These are phyloP conservation scores for Euryodendron excelsum DNA, from an alignment of 148 eudicot genomes.

Conservation along the genomic window DNA sequence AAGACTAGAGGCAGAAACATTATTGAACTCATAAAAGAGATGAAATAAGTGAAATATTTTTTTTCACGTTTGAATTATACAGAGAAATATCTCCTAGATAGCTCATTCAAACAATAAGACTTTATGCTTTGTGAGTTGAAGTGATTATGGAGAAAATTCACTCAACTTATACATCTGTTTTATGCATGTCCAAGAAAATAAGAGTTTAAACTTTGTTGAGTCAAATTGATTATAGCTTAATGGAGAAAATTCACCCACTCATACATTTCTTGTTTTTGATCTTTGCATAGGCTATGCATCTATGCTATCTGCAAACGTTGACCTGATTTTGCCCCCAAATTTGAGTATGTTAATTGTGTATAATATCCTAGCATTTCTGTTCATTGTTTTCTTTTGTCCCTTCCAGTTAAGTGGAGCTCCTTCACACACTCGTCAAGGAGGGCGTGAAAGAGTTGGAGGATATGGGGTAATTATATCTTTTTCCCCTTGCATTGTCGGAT, in stretches of 20 bases:
- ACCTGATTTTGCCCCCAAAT: not conserved
- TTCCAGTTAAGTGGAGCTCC: conserved; percentile 35
- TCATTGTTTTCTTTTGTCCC: conserved; percentile 1
- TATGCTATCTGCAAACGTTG: not conserved
- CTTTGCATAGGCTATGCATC: not conserved
- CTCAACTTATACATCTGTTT: no score
- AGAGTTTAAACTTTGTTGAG: no score
- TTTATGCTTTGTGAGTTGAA: no score
- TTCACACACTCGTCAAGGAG: not conserved
- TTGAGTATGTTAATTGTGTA: not conserved
- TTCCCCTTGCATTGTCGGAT: not conserved
- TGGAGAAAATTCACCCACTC: no score
- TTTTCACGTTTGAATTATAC: no score
- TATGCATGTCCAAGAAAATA: no score
- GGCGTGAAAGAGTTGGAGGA: conserved; percentile 43
- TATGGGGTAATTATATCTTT: conserved; percentile 11
- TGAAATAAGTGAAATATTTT: no score
- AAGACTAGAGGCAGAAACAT: not conserved
- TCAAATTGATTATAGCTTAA: no score
- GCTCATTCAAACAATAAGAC: no score
- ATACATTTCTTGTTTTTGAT: not conserved
- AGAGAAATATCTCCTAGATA: no score
- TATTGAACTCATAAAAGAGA: no score
- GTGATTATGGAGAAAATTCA: no score
- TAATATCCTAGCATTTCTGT: not conserved